phyloP scores from a whole-genome alignment of 805 yeast species.

The Metschnikowia kofuensis region DNA sequence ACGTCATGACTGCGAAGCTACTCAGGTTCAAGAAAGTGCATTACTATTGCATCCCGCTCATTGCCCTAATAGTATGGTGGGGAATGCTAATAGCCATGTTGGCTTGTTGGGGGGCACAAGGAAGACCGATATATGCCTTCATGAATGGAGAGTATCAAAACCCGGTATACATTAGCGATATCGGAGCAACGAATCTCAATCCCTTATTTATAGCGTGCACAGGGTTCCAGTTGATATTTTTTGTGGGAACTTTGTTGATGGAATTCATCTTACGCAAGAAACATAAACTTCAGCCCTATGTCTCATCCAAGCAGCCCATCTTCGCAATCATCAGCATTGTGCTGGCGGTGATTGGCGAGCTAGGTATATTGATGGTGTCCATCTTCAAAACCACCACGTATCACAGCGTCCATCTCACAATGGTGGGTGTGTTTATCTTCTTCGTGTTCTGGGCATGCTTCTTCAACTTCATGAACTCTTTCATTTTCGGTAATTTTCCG shows the following conservation, averaged over 20 bases:
- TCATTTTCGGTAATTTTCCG: conserved; percentile 39
- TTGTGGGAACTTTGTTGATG: conserved; percentile 56
- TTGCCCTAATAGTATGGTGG: conserved; percentile 76
- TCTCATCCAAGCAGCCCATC: conserved; percentile 39
- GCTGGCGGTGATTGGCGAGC: conserved; percentile 56
- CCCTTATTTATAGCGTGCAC: conserved; percentile 81
- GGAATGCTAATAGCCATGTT: conserved; percentile 85
- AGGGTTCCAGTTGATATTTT: conserved; percentile 74
- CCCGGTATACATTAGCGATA: conserved; percentile 75
- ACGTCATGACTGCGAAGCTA: conserved; percentile 9
- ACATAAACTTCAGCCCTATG: conserved; percentile 55
- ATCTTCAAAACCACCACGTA: conserved; percentile 64
- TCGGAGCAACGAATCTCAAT: conserved; percentile 84
- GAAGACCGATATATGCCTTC: conserved; percentile 66
- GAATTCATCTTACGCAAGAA: conserved; percentile 62
- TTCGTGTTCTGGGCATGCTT: conserved; percentile 53
- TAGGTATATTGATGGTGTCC: conserved; percentile 72
- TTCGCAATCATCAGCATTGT: conserved; percentile 42
- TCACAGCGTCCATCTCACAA: conserved; percentile 58
- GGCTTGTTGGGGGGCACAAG: conserved; percentile 75
- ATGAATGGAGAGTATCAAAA: conserved; percentile 40
- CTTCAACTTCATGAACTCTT: conserved; percentile 36
- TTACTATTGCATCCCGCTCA: conserved; percentile 60
- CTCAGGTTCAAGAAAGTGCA: conserved; percentile 43
- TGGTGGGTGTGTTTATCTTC: conserved; percentile 72